Conservation (phyloP, 768 basidiomycete genomes). For the Lentinula guzmanii region DNA sequence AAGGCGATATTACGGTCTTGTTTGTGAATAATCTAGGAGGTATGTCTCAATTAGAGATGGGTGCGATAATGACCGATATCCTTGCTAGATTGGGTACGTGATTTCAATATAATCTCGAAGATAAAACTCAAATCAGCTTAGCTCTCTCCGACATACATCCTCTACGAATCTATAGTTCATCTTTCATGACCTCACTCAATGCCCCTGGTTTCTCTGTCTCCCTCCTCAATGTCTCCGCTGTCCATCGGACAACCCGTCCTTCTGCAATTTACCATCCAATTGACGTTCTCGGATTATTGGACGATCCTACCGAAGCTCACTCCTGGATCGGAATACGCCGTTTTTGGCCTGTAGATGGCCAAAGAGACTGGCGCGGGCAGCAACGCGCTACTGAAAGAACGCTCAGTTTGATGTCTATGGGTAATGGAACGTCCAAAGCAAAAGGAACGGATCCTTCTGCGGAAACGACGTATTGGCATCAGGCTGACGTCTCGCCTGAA, state of each 20-base stretch:
- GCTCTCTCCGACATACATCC: constrained; percentile 26
- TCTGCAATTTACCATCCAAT: constrained; percentile 3
- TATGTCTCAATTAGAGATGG: constrained; percentile 40
- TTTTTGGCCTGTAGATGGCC: constrained; percentile 18
- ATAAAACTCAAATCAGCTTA: constrained; percentile 10
- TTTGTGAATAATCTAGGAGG: constrained; percentile 39
- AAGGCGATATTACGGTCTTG: constrained; percentile 32
- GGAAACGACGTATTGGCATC: background rate
- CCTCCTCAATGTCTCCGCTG: constrained; percentile 38
- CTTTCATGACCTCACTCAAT: constrained; percentile 57
- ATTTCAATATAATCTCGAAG: background rate
- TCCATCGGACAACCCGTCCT: constrained; percentile 10
- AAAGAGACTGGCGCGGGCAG: background rate
- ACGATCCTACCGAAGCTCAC: constrained; percentile 35
- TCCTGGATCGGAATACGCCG: constrained; percentile 32
- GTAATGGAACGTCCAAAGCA: background rate
- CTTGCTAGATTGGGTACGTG: constrained; percentile 35
- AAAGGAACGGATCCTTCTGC: background rate
- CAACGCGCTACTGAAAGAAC: background rate
- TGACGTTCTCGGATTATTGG: constrained; percentile 28
- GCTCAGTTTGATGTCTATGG: background rate
- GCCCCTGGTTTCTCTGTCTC: constrained; percentile 55
- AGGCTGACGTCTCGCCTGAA: constrained; percentile 3
- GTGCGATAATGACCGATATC: constrained; percentile 39
- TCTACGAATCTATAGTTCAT: constrained; percentile 35